Evolutionary conservation across 257 asterid genomes (phyloP).

Genomic region (Capsicum pubescens): DNA sequence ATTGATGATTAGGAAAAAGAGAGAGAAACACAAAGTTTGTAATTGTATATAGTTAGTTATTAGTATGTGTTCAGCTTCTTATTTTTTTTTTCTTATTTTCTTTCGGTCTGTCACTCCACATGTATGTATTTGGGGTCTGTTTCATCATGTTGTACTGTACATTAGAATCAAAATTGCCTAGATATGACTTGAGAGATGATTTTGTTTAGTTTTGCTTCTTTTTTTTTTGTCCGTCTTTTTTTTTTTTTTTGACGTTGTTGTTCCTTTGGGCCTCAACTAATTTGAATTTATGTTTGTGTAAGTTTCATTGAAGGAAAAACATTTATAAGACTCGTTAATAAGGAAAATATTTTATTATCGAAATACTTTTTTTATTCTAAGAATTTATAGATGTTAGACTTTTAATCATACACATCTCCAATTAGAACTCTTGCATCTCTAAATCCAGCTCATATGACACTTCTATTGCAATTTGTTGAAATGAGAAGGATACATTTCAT

Average conservation of each 20-base stretch:
- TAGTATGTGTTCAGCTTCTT: not conserved
- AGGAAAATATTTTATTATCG: not conserved
- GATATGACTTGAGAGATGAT: not conserved
- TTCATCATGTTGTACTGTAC: not conserved
- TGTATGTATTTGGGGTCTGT: constrained; percentile 12
- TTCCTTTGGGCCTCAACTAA: not conserved
- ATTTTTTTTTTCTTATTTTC: not conserved
- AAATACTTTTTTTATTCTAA: not conserved
- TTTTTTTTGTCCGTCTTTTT: not conserved
- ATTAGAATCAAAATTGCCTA: not conserved
- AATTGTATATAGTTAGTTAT: not conserved
- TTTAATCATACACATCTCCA: not conserved
- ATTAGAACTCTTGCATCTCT: no score
- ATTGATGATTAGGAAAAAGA: not conserved
- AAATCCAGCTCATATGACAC: no score
- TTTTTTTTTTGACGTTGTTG: not conserved
- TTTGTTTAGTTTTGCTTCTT: not conserved
- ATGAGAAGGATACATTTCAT: no score
- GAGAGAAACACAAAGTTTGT: constrained; percentile 5
- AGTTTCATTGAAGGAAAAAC: fast-evolving
- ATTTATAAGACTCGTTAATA: not conserved
- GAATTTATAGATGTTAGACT: not conserved
- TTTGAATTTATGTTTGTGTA: not conserved
- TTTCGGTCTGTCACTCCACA: not conserved
- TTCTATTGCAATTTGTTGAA: no score